Percentiles rank a stretch among this genome's conserved stretches.
phyloP scores from a whole-genome alignment of 768 basidiomycete species.

The Kwoniella newhampshirensis region DNA sequence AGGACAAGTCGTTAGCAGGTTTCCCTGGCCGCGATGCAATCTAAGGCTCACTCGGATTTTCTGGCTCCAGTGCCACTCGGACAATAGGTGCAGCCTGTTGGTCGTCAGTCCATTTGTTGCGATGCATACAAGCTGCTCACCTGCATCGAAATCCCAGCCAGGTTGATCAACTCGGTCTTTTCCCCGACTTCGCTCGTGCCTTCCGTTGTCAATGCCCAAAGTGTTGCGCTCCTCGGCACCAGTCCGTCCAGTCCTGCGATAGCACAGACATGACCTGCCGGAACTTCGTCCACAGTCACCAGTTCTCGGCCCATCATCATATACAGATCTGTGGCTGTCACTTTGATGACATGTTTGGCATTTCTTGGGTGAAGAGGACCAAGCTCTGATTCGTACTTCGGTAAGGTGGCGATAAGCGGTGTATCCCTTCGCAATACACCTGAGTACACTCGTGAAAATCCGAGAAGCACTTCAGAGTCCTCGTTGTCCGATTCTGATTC shows the following conservation, averaged over 20 bases:
- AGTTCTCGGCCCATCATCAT: conserved; percentile 98
- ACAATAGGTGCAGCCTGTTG: conserved; percentile 81
- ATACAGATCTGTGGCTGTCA: conserved; percentile 75
- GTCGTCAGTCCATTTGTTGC: neutral
- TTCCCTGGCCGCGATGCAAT: neutral
- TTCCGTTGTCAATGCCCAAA: conserved; percentile 66
- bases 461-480: conserved; percentile 69
- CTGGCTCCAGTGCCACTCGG: conserved; percentile 88
- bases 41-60: conserved; percentile 57
- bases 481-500: conserved; percentile 13
- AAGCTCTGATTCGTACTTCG: conserved; percentile 73
- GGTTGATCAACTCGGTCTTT: conserved; percentile 39
- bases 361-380: conserved; percentile 68
- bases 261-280: conserved; percentile 92
- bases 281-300: conserved; percentile 74
- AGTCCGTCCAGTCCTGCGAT: conserved; percentile 84
- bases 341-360: conserved; percentile 61
- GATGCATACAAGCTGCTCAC: conserved; percentile 54
- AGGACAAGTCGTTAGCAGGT: neutral
- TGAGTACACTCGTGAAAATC: conserved; percentile 91
- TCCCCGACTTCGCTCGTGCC: conserved; percentile 22
- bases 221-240: conserved; percentile 84
- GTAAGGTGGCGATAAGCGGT: conserved; percentile 71
- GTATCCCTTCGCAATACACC: conserved; percentile 71
- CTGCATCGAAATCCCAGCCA: conserved; percentile 47